Percentiles rank a stretch among this genome's conserved stretches.
These are phyloP conservation scores for Erigeron canadensis DNA, from an alignment of 129 eudicot species.

Conservation along the genomic window DNA sequence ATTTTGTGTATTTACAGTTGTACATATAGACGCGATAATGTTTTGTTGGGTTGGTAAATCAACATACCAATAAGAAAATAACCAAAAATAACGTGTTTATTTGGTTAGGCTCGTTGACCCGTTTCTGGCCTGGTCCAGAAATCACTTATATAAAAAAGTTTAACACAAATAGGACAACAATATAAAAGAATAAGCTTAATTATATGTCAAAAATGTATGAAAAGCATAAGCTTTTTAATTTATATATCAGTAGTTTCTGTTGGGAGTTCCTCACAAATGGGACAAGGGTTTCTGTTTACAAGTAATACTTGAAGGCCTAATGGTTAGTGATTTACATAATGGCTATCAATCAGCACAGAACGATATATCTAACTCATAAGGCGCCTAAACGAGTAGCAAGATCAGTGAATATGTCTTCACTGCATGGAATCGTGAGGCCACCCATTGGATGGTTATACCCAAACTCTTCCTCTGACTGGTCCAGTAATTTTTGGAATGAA, in stretches of 20 bases:
- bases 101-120: too few species aligned
- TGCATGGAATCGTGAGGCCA: background rate
- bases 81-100: too few species aligned
- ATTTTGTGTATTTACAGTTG: too few species aligned
- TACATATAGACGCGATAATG: too few species aligned
- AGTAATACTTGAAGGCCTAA: background rate
- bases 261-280: background rate
- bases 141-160: too few species aligned
- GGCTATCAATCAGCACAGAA: background rate
- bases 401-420: constrained; percentile 1
- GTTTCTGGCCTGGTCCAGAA: too few species aligned
- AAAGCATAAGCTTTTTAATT: too few species aligned
- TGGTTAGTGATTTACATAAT: background rate
- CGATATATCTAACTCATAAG: background rate
- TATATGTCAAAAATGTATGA: too few species aligned
- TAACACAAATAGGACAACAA: too few species aligned
- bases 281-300: background rate
- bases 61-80: too few species aligned
- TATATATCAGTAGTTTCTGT: background rate
- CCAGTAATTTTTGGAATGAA: background rate
- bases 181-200: too few species aligned
- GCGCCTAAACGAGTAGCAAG: background rate
- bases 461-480: background rate
- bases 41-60: too few species aligned
- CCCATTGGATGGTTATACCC: background rate